These are phyloP conservation scores for Ophiostoma quercus DNA, from an alignment of 2,329 filamentous ascomycete species.

Conservation along the genomic window DNA sequence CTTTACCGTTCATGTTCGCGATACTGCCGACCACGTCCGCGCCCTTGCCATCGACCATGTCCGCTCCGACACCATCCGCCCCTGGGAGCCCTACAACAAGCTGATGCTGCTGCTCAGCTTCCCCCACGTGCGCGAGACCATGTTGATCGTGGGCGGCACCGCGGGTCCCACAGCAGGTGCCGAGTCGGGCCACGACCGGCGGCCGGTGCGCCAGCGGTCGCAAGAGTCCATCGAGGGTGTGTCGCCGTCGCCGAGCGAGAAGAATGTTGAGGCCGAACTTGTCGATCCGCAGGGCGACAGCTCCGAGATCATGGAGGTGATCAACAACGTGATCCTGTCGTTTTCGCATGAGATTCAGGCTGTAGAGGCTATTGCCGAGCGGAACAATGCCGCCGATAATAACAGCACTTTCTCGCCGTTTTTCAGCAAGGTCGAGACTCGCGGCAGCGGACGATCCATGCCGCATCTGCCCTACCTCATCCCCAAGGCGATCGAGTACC, in stretches of 20 bases:
- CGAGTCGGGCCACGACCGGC: slow-evolving; percentile 17
- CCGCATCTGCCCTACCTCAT: slow-evolving; percentile 27
- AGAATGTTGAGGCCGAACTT: slow-evolving; percentile 30
- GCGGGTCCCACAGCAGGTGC: background rate
- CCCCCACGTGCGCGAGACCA: slow-evolving; percentile 37
- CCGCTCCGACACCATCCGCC: slow-evolving; percentile 40
- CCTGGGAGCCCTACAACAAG: slow-evolving; percentile 50
- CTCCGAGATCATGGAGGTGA: slow-evolving; percentile 26
- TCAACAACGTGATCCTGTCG: slow-evolving; percentile 30
- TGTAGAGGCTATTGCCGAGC: background rate
- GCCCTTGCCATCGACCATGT: slow-evolving; percentile 46
- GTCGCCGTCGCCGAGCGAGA: slow-evolving; percentile 22
- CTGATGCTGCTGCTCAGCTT: slow-evolving; percentile 43
- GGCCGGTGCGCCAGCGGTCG: slow-evolving; percentile 17
- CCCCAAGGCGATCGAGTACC: slow-evolving; percentile 28
- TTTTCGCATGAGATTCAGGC: slow-evolving; percentile 29
- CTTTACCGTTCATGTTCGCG: slow-evolving; percentile 37
- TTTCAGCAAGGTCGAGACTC: slow-evolving; percentile 15
- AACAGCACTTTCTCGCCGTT: background rate
- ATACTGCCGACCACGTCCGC: slow-evolving; percentile 34
- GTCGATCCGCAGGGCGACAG: slow-evolving; percentile 32
- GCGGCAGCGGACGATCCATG: slow-evolving; percentile 5
- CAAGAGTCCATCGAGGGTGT: slow-evolving; percentile 25
- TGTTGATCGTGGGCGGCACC: slow-evolving; percentile 34
- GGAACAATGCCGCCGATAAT: background rate